phyloP scores from a whole-genome alignment of 768 basidiomycete species.

The Cubamyces sp. region DNA sequence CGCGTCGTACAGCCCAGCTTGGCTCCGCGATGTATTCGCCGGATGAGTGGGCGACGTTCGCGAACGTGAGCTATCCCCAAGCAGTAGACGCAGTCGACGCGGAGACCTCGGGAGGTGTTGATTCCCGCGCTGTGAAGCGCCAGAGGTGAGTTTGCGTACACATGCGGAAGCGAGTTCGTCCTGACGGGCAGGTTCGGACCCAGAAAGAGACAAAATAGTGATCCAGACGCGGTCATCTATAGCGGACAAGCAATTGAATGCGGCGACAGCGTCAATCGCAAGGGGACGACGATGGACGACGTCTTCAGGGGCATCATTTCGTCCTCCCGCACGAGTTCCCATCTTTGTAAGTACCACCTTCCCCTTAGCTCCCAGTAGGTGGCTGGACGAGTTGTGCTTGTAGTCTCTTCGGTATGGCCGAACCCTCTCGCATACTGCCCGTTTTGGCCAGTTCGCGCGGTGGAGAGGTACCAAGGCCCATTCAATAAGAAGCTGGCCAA shows the following conservation, averaged over 20 bases:
- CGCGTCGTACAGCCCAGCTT: not conserved
- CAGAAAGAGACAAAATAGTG: not conserved
- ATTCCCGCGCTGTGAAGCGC: not conserved
- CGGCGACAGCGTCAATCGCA: constrained; percentile 15
- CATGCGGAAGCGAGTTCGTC: too few species aligned
- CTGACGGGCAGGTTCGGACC: not conserved
- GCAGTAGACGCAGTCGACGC: not conserved
- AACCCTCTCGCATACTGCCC: constrained; percentile 3
- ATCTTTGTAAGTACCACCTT: constrained; percentile 4
- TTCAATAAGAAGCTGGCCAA: constrained; percentile 27
- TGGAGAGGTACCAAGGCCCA: constrained; percentile 29
- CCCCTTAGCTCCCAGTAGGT: not conserved
- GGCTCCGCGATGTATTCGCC: not conserved
- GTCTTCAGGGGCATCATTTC: constrained; percentile 14
- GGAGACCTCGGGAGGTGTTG: not conserved
- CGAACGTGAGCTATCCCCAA: constrained; percentile 6
- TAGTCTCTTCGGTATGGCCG: constrained; percentile 10
- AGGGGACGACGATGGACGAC: constrained; percentile 5
- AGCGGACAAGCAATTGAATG: constrained; percentile 11
- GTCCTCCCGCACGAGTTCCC: constrained; percentile 2
- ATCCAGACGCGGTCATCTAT: not conserved
- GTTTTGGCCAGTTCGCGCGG: constrained; percentile 24
- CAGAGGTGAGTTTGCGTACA: not conserved
- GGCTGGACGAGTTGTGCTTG: not conserved
- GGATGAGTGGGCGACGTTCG: not conserved